These are phyloP conservation scores for Pyrus pyrifolia DNA, from an alignment of 306 rosid species.

Conservation along the genomic window DNA sequence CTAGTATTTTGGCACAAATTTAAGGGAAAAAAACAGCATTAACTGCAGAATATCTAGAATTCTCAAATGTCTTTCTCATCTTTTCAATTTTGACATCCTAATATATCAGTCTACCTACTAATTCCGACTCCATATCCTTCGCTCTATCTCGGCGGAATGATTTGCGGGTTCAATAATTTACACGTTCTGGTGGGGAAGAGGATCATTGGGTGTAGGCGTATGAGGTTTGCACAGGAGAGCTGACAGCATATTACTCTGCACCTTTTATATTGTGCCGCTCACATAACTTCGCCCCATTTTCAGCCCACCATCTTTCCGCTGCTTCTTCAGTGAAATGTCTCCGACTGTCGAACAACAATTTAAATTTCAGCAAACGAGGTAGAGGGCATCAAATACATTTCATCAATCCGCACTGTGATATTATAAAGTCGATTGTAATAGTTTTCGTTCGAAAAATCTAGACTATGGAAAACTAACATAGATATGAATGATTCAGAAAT, in stretches of 20 bases:
- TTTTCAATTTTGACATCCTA: conserved; percentile 11
- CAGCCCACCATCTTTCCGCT: conserved; percentile 93
- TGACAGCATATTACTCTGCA: conserved; percentile 32
- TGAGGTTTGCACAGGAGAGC: background rate
- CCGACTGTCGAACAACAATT: conserved; percentile 51
- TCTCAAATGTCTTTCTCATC: background rate
- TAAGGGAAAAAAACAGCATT: background rate
- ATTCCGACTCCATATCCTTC: conserved; percentile 8
- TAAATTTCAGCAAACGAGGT: conserved; percentile 16
- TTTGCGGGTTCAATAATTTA: conserved; percentile 26
- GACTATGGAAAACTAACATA: background rate
- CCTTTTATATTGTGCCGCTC: conserved; percentile 51
- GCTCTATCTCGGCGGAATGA: conserved; percentile 16
- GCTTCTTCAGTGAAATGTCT: conserved; percentile 73
- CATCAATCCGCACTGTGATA: background rate
- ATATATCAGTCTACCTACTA: conserved; percentile 28
- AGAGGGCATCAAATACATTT: background rate
- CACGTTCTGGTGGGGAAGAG: conserved; percentile 28
- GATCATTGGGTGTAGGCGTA: conserved; percentile 12
- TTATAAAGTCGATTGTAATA: background rate
- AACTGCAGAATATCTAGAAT: background rate
- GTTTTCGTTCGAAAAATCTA: background rate
- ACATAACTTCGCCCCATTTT: conserved; percentile 57
- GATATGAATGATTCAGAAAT: background rate
- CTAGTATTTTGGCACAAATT: background rate